Base-by-base conservation (phyloP, 2,329 filamentous ascomycete genomes). In the Cordyceps militaris region DNA sequence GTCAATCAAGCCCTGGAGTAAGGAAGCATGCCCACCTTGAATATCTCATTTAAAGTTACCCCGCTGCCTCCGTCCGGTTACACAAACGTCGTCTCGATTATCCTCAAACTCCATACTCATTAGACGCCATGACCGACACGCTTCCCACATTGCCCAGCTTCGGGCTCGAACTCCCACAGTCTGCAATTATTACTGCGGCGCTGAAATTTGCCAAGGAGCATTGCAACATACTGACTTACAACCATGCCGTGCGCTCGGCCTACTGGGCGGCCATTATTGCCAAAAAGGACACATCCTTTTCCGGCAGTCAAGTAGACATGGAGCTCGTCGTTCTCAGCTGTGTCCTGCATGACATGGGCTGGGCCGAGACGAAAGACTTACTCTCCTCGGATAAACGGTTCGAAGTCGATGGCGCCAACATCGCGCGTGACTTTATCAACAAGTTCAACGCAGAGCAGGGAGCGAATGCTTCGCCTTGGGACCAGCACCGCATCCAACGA, bases 341-440 rank as follows among this genome's bases (percentile, higher is more conserved):
- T 26, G 43, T 62, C 28, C 57, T 63, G 30, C 60, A 63, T 19
- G 60, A 63, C 34, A 56, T 63, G 60, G 60, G 58, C 3, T 62
- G 60, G 61, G 60, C 59, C 11, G 48, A 46, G 13, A 58, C 56
- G 2, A 40, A 56, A 8, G 21, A 47, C 16, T 36, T 61, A 9
- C 23, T 59, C 11, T 58, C 58, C 7, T 13, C 40, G 1, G 60
- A 62, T 16, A 62, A 47, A 9, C 54, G 60, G 5, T 63, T 63
- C 28, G 60, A 63, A 19, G 61, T 63, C 1, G 61, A 63, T 26
- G 61, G 60, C 4, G 61, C 61, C 4, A 59, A 61, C 32, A 55
- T 61, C 13, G 60, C 61, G 9, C 48, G 40, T 1, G 38, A 51
- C 3, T 62, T 62, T 14, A 34, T 61, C 10, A 21, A 38, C 32